Evolutionary conservation across 2,329 filamentous ascomycete genomes (phyloP), one percentile per base, ranked within the genome.

Genomic region (Pseudogymnoascus sp.): DNA sequence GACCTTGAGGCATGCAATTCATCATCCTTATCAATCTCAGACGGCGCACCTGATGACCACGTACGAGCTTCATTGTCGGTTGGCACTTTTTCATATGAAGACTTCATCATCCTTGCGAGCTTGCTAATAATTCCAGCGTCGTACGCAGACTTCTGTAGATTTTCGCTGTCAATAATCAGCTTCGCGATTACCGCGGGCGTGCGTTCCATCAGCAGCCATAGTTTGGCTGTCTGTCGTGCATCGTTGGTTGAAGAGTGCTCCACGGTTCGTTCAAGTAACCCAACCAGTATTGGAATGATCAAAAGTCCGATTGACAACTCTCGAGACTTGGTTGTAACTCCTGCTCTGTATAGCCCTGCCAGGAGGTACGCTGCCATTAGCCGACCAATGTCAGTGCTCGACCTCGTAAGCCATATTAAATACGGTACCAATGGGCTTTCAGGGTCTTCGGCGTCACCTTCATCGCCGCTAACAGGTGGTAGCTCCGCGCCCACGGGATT

Each of bases 121-220:
- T 80, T 80, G 60, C 82, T 82, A 60, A 89, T 80, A 9, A 83
- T 82, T 60, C 78, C 79, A 50, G 84, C 83, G 63, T 97, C 90
- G 43, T 87, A 87, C 0, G 92, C 91, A 37, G 90, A 86, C 68
- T 87, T 89, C 73, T 97, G 93, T 60, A 97, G 79, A 62, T 84
- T 81, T 63, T 88, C 85, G 71, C 87, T 91, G 69, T 94, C 90
- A 25, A 86, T 85, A 16, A 96, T 85, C 38, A 97, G 79, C 50
- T 86, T 85, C 14, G 91, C 90, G 60, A 97, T 78, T 9, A 95
- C 82, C 1, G 84, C 81, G 6, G 92, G 90, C 1, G 89, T 86
- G 64, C 84, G 84, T 71, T 93, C 89, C 61, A 86, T 79, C 11
- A 91, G 78, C 7, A 76, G 72, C 67, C 82, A 79, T 20, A 77